phyloP scores from a whole-genome alignment of 2,329 filamentous ascomycete species.

The Apiospora hydei region DNA sequence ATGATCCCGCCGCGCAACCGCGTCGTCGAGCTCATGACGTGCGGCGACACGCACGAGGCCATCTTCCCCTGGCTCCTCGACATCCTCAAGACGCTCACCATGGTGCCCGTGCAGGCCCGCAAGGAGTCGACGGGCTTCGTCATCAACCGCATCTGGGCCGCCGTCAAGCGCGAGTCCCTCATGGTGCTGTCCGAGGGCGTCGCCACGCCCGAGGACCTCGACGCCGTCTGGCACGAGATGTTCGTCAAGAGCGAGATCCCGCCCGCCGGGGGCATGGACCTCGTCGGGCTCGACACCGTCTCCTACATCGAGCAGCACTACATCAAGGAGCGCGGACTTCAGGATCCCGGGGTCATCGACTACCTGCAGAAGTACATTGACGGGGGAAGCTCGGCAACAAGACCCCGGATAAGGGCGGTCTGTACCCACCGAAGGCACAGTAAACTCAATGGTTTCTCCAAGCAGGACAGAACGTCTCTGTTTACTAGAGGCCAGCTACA shows the following conservation, averaged over 20 bases:
- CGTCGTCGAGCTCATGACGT: conserved; percentile 46
- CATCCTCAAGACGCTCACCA: conserved; percentile 39
- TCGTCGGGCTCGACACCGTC: conserved; percentile 43
- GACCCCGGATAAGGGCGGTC: conserved; percentile 35
- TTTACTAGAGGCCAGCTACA: not conserved
- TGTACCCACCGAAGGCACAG: not conserved
- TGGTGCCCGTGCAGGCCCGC: conserved; percentile 37
- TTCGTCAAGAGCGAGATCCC: conserved; percentile 41
- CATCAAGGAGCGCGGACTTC: conserved; percentile 29
- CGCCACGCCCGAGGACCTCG: conserved; percentile 41
- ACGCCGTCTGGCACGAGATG: conserved; percentile 40
- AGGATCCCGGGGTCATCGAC: conserved; percentile 27
- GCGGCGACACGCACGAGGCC: conserved; percentile 37
- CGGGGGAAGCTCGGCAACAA: conserved; percentile 41
- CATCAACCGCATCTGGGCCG: conserved; percentile 46
- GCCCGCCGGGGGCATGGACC: conserved; percentile 44
- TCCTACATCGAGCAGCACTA: conserved; percentile 39
- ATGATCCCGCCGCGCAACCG: conserved; percentile 43
- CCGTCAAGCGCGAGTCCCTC: conserved; percentile 45
- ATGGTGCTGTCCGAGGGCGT: conserved; percentile 42
- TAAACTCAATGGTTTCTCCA: not conserved
- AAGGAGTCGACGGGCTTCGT: conserved; percentile 44
- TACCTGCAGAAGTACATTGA: conserved; percentile 40
- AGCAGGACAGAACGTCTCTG: no score
- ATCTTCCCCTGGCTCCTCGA: conserved; percentile 41